phyloP scores from a whole-genome alignment of 2,329 filamentous ascomycete species.

The Laburnicola sp. region DNA sequence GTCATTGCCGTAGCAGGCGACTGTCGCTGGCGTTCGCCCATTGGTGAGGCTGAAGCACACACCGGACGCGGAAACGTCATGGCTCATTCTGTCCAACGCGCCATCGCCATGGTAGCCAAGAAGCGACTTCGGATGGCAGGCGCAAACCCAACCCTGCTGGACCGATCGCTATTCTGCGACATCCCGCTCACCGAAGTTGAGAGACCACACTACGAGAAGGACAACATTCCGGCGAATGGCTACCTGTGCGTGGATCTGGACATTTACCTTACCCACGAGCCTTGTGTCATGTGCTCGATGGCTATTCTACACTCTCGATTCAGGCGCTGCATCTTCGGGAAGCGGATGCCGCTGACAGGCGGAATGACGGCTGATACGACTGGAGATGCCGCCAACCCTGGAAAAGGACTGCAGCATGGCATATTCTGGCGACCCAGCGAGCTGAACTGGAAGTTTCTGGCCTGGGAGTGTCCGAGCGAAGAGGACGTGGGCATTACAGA shows the following conservation, averaged over 20 bases:
- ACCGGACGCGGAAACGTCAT: conserved; percentile 68
- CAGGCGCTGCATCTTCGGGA: conserved; percentile 78
- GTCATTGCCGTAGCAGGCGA: conserved; percentile 76
- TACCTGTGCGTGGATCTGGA: conserved; percentile 95
- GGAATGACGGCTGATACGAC: conserved; percentile 73
- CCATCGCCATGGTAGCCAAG: conserved; percentile 77
- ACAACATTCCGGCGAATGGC: conserved; percentile 72
- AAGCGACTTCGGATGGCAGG: conserved; percentile 52
- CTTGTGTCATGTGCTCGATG: conserved; percentile 97
- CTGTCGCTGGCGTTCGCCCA: conserved; percentile 64
- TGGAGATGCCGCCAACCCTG: conserved; percentile 15
- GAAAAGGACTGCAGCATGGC: conserved; percentile 55
- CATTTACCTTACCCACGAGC: conserved; percentile 92
- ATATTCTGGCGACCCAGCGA: conserved; percentile 69
- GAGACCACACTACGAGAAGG: conserved; percentile 59
- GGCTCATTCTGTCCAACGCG: conserved; percentile 76
- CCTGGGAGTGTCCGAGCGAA: conserved; percentile 68
- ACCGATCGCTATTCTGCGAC: conserved; percentile 63
- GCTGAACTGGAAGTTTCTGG: conserved; percentile 83
- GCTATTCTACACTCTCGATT: conserved; percentile 93
- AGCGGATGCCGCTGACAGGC: conserved; percentile 78
- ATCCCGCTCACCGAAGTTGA: conserved; percentile 70
- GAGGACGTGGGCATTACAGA: conserved; percentile 23
- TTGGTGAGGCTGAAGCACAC: conserved; percentile 25
- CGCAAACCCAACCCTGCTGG: conserved; percentile 29